Conservation (phyloP, 345 rosid species). For the Leavenworthia alabamica region DNA sequence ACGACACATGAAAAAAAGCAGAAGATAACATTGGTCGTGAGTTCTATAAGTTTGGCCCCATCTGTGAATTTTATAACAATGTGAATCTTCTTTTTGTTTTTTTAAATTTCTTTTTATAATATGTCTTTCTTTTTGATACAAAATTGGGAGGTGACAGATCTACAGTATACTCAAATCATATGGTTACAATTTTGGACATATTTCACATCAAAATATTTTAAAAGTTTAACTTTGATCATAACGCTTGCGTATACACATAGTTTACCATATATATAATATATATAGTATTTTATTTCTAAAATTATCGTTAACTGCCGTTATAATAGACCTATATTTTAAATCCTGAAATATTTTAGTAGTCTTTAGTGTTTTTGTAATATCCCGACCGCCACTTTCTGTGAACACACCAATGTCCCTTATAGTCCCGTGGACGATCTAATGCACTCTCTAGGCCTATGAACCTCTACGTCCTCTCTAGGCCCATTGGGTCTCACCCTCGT, state of each 20-base stretch:
- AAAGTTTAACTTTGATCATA: conserved; percentile 18
- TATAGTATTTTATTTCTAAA: neutral
- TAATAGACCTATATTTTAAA: neutral
- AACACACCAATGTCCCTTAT: too few relatives aligned
- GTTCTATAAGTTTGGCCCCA: conserved; percentile 26
- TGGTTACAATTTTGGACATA: conserved; percentile 32
- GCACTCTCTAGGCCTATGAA: too few relatives aligned
- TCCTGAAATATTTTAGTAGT: too few relatives aligned
- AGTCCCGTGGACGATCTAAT: too few relatives aligned
- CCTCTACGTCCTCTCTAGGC: too few relatives aligned
- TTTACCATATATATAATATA: neutral
- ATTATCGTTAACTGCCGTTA: neutral
- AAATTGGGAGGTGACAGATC: conserved; percentile 22
- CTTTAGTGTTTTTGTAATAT: too few relatives aligned
- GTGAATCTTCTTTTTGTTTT: conserved; percentile 20
- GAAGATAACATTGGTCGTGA: conserved; percentile 6
- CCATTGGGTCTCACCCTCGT: too few relatives aligned
- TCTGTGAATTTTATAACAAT: conserved; percentile 9
- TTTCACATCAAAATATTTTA: conserved; percentile 27
- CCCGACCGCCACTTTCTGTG: too few relatives aligned
- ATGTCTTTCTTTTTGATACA: conserved; percentile 15
- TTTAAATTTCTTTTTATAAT: neutral
- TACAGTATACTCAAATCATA: conserved; percentile 23
- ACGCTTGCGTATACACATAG: conserved; percentile 18
- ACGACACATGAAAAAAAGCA: conserved; percentile 16